These are phyloP conservation scores for Claviceps fusiformis DNA, from an alignment of 2,329 filamentous ascomycete species.

Conservation along the genomic window DNA sequence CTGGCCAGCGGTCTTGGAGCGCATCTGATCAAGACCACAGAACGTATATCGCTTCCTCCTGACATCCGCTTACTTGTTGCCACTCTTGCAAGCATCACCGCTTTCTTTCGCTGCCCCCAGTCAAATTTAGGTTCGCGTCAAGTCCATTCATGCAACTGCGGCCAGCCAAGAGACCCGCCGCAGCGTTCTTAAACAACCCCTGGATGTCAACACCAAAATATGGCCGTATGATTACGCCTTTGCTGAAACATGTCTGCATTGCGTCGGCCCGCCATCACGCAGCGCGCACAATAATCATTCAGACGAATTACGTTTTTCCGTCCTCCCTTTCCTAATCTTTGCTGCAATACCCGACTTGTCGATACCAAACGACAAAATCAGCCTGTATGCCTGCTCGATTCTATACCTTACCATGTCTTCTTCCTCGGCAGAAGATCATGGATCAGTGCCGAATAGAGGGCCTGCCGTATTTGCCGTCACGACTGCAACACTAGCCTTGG, in stretches of 20 bases:
- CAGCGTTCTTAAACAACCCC: not conserved
- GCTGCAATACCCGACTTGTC: not conserved
- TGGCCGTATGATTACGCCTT: not conserved
- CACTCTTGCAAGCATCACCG: not conserved
- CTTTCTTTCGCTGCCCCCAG: not conserved
- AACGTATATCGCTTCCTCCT: not conserved
- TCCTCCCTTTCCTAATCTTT: not conserved
- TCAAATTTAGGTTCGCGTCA: not conserved
- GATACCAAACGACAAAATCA: not conserved
- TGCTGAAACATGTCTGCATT: constrained; percentile 2
- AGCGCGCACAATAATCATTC: not conserved
- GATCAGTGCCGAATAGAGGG: constrained; percentile 34
- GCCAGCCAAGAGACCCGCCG: not conserved
- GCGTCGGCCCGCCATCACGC: not conserved
- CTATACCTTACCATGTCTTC: constrained; percentile 6
- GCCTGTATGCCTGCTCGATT: constrained; percentile 2
- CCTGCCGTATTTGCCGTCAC: constrained; percentile 56
- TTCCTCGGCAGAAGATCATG: constrained; percentile 2
- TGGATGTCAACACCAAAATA: not conserved
- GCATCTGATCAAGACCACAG: not conserved
- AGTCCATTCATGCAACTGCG: not conserved
- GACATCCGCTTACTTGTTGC: not conserved
- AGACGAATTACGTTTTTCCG: not conserved
- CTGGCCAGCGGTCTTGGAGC: not conserved
- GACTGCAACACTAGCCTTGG: constrained; percentile 52